Evolutionary conservation across 2,329 filamentous ascomycete species (phyloP).

Genomic region (Chaetomium sp.): DNA sequence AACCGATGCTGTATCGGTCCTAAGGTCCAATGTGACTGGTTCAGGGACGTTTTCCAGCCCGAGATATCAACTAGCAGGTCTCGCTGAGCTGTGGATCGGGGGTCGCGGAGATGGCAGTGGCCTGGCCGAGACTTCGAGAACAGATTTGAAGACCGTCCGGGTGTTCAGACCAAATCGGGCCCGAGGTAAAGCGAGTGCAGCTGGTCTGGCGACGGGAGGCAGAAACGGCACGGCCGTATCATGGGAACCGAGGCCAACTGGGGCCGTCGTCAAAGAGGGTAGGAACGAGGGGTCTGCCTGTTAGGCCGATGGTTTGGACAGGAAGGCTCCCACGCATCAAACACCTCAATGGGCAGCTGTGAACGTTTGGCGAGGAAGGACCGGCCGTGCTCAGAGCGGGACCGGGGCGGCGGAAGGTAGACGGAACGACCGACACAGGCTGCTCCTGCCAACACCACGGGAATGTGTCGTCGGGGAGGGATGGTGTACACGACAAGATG

Average conservation of each 20-base stretch:
- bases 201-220: constrained; percentile 16
- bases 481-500: constrained; percentile 35
- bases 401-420: constrained; percentile 21
- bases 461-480: constrained; percentile 22
- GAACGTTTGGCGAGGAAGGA: background rate
- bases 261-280: constrained; percentile 15
- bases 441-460: constrained; percentile 24
- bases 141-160: background rate
- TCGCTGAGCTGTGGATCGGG: constrained; percentile 11
- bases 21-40: background rate
- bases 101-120: background rate
- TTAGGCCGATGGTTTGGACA: background rate
- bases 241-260: constrained; percentile 18
- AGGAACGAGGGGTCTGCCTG: constrained; percentile 16
- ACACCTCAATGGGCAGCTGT: constrained; percentile 7
- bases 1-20: constrained; percentile 1
- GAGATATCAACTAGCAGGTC: constrained; percentile 1
- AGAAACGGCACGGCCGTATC: constrained; percentile 30
- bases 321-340: constrained; percentile 19
- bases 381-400: constrained; percentile 10
- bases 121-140: constrained; percentile 2
- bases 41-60: background rate
- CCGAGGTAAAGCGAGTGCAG: constrained; percentile 24
- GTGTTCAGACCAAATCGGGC: constrained; percentile 22
- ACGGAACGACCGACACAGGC: constrained; percentile 34